Evolutionary conservation across 2,329 filamentous ascomycete species (phyloP).

Genomic region (Diaporthe helianthi): DNA sequence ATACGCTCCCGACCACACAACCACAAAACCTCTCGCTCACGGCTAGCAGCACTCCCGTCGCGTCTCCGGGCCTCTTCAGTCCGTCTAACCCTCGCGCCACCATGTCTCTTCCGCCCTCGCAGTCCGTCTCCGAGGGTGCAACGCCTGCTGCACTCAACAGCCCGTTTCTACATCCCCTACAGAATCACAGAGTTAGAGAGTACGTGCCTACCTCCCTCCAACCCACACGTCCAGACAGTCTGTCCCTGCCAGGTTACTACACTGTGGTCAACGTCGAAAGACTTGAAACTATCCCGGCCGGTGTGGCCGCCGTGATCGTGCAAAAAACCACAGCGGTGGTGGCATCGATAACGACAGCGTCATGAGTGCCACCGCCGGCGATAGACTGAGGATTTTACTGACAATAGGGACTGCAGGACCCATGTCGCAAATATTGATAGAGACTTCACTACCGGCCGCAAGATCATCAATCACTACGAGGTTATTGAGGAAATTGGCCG

Average conservation of each 20-base stretch:
- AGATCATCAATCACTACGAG: slow-evolving; percentile 97
- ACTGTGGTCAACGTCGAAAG: background rate
- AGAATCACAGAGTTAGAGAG: slow-evolving; percentile 79
- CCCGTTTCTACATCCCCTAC: slow-evolving; percentile 73
- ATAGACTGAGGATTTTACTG: background rate
- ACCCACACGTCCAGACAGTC: background rate
- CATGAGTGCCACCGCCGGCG: background rate
- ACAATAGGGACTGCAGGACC: slow-evolving; percentile 62
- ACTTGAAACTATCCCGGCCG: background rate
- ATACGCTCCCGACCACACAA: slow-evolving; percentile 44
- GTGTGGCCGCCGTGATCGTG: background rate
- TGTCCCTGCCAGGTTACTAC: background rate
- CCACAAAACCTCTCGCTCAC: slow-evolving; percentile 54
- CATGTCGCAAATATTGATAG: slow-evolving; percentile 91
- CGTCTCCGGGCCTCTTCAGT: slow-evolving; percentile 68
- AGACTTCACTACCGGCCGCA: slow-evolving; percentile 87
- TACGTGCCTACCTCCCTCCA: slow-evolving; percentile 53
- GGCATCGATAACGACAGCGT: background rate
- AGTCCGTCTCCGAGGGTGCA: slow-evolving; percentile 60
- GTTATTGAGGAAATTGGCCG: slow-evolving; percentile 95
- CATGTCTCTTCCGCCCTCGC: slow-evolving; percentile 46
- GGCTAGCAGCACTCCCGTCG: slow-evolving; percentile 63
- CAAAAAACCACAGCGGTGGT: background rate
- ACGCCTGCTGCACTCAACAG: slow-evolving; percentile 60
- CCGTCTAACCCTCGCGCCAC: slow-evolving; percentile 54